A percentile compares a stretch with the other conserved stretches of the same genome.
These are phyloP conservation scores for Schwanniomyces yamadae DNA, from an alignment of 805 yeast genomes.

Conservation along the genomic window DNA sequence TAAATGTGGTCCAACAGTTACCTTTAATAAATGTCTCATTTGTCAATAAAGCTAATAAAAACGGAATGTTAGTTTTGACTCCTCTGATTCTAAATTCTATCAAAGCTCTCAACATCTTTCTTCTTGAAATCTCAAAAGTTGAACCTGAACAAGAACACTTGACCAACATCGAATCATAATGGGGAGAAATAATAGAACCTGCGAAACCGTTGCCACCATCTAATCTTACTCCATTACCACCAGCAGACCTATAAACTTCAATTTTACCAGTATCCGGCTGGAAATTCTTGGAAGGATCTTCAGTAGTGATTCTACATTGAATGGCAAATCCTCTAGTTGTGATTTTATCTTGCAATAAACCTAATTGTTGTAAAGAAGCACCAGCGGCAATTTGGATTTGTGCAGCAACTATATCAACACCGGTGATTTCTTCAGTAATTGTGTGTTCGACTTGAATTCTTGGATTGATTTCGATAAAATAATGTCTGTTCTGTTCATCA, in stretches of 20 bases:
- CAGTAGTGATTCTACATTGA: constrained; percentile 98
- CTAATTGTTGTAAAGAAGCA: constrained; percentile 87
- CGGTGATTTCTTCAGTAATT: constrained; percentile 97
- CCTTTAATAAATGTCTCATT: constrained; percentile 84
- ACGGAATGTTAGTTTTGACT: constrained; percentile 97
- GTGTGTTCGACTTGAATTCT: constrained; percentile 98
- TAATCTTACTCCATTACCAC: constrained; percentile 98
- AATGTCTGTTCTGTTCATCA: constrained; percentile 90
- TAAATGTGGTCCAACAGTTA: constrained; percentile 96
- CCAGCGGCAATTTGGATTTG: constrained; percentile 99
- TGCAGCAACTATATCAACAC: constrained; percentile 96
- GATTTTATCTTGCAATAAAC: constrained; percentile 89
- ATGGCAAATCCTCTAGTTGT: constrained; percentile 97
- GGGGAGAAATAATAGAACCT: constrained; percentile 94
- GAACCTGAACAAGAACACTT: constrained; percentile 97
- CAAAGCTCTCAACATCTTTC: constrained; percentile 96
- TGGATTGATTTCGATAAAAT: constrained; percentile 97
- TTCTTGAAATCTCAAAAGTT: constrained; percentile 91
- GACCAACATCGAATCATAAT: constrained; percentile 97
- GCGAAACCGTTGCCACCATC: constrained; percentile 99
- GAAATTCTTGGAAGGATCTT: constrained; percentile 94
- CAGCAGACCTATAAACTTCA: constrained; percentile 96
- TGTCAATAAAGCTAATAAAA: constrained; percentile 86
- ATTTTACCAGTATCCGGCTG: constrained; percentile 98
- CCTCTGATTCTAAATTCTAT: constrained; percentile 99